Evolutionary conservation across 2,329 filamentous ascomycete genomes (phyloP), one percentile per base, ranked within the genome.

Genomic region (Knufia petricola): DNA sequence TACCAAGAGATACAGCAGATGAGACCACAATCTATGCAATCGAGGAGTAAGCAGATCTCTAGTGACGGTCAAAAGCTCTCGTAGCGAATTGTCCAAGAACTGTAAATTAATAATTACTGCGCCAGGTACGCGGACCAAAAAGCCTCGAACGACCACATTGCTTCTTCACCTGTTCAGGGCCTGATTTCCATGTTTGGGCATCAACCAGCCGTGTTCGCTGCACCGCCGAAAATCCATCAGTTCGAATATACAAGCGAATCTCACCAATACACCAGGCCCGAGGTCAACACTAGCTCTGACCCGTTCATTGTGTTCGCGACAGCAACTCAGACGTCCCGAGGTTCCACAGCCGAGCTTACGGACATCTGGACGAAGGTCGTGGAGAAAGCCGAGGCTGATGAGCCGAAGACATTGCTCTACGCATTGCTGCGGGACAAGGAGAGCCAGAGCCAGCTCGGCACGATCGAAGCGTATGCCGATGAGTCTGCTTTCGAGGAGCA

Each of bases 21-120:
- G 34, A 38, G 15, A 38, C 34, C 34, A n/a, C 34, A 15, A 38
- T 38, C 15, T 38, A 38, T 38, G 17, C 34, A n/a, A 38, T 38
- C 15, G 17, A 38, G 15, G 17, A 38, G 34, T 20, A 17, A n/a
- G 34, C 17, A 15, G 7, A 38, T 20, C n/a, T 38, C 15, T 8
- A 38, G 8, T 15, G 12, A 8, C 28, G 13, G 13, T 30, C 28
- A 7, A 30, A 13, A 30, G 13, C 13, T 13, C 7, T 7, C 7
- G 28, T 13, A 7, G 7, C 7, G 13, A 30, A 6, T 15, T 38
- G 6, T 7, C 34, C 34, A 7, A 17, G 12, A 20, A 8, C 34
- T 38, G 17, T 20, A 7, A 17, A 6, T 38, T 8, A 38, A 15
- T 8, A 6, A 20, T 7, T 20, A 38, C 17, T n/a, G n/a, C 34